Conservation (phyloP, 78 protist species). For the Chrysochromulina tobinii region DNA sequence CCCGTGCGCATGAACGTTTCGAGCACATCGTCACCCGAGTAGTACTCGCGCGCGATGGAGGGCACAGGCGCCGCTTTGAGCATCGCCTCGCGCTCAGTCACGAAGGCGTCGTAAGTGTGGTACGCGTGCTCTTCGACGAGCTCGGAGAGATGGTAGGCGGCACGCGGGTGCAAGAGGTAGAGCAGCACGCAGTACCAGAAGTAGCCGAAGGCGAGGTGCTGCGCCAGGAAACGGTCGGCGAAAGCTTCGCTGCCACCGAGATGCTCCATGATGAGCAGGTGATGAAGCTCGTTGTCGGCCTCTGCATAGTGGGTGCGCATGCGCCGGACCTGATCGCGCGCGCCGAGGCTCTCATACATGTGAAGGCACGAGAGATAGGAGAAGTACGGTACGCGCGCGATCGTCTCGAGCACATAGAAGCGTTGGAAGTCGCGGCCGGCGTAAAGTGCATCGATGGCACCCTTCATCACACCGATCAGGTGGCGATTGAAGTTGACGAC, state of each 20-base stretch:
- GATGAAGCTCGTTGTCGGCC: conserved; percentile 19
- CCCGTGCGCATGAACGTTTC: no score
- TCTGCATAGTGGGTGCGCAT: not conserved
- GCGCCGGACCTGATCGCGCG: conserved; percentile 23
- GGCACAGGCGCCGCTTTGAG: no score
- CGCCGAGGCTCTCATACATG: conserved; percentile 35
- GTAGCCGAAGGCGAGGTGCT: not conserved
- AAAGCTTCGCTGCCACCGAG: conserved; percentile 5
- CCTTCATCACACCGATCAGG: no score
- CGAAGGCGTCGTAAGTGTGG: not conserved
- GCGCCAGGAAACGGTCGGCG: conserved; percentile 17
- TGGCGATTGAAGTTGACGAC: no score
- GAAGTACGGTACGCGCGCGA: conserved; percentile 39
- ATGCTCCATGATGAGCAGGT: conserved; percentile 20
- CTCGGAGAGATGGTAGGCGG: conserved; percentile 11
- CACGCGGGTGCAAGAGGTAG: not conserved
- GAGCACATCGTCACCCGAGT: no score
- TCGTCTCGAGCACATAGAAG: conserved; percentile 24
- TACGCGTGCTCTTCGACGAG: conserved; percentile 9
- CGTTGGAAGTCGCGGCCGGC: not conserved
- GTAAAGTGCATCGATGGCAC: not conserved
- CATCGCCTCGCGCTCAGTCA: no score
- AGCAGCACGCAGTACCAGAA: not conserved
- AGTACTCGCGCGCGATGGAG: no score
- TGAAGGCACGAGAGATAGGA: conserved; percentile 20